Evolutionary conservation across 2,329 filamentous ascomycete species (phyloP), one percentile per base, ranked within the genome.

Genomic region (Penicillium sp.): DNA sequence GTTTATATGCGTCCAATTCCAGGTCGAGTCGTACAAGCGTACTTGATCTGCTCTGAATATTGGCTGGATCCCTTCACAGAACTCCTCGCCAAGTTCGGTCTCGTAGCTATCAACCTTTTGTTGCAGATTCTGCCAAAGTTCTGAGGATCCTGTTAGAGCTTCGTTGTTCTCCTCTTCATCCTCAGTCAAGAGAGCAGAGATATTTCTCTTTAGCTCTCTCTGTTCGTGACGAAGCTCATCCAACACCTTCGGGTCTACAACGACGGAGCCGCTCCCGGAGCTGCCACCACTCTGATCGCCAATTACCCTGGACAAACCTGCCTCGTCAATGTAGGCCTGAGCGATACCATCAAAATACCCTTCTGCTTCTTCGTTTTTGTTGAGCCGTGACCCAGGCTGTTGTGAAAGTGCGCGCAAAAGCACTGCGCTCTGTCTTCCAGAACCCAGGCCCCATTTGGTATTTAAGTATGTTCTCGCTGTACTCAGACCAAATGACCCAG

Each of bases 1-100:
- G 73, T 99, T 94, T 72, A 99, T 94, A 52, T 94, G 88, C 60
- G 91, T 94, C 94, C 94, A 99, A 74, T 99, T 99, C 94, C 94
- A 99, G 0, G 91, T 95, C 0, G 94, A 97, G 73, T 99, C 94
- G 77, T 99, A 99, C 7, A 93, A 86, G 70, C 94, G 89, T 28
- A 93, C 93, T 75, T 99, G 97, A 61, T 97, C 84, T 4, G 90
- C 80, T 69, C 89, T 95, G 77, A 99, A 99, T 20, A 91, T 87
- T 12, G 94, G 94, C 74, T 95, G 90, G 62, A 99, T 97, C 52
- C 94, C 94, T 24, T 89, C 80, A 24, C 93, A 93, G 69, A 97
- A 99, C 74, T 96, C 91, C 61, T 99, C 94, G 59, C 94, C 94
- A 67, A 97, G 94, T 74, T 99, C 94, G 5, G 90, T 85, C 63